Evolutionary conservation across 1,284 basidiomycete species (phyloP).

Genomic region (Cryptococcus maquisensis): DNA sequence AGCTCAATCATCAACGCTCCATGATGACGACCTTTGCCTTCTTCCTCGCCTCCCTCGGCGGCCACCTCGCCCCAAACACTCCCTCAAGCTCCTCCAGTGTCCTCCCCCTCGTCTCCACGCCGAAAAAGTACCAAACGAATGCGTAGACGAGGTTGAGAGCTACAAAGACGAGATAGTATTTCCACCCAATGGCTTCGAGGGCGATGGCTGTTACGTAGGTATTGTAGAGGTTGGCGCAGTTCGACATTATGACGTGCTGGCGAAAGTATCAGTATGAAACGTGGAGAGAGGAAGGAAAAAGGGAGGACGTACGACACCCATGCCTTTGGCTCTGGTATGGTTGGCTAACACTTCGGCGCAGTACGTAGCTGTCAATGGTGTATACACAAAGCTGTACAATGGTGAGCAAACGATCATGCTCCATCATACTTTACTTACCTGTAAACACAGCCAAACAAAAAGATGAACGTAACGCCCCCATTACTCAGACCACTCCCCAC

Average conservation of each 20-base stretch:
- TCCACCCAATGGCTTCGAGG: slow-evolving; percentile 11
- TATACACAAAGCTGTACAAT: slow-evolving; percentile 20
- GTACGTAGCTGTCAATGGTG: slow-evolving; percentile 27
- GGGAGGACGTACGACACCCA: slow-evolving; percentile 18
- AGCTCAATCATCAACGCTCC: not conserved
- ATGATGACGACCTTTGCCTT: slow-evolving; percentile 13
- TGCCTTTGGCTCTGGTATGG: slow-evolving; percentile 28
- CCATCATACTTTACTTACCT: not conserved
- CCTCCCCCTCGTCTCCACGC: slow-evolving; percentile 18
- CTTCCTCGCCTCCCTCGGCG: slow-evolving; percentile 13
- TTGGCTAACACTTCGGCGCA: slow-evolving; percentile 23
- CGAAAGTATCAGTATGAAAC: not conserved
- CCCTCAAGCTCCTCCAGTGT: slow-evolving; percentile 19
- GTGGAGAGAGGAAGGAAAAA: no score
- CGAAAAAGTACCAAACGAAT: slow-evolving; percentile 16
- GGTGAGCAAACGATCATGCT: no score
- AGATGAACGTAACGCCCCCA: slow-evolving; percentile 21
- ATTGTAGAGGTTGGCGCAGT: slow-evolving; percentile 21
- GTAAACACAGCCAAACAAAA: slow-evolving; percentile 19
- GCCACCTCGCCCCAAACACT: slow-evolving; percentile 17
- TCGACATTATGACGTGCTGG: slow-evolving; percentile 20
- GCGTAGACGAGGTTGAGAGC: slow-evolving; percentile 17
- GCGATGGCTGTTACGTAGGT: slow-evolving; percentile 19
- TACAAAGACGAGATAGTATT: slow-evolving; percentile 19
- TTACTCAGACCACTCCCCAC: slow-evolving; percentile 11